Percentiles rank a stretch among this genome's conserved stretches.
These are phyloP conservation scores for Pharnaceum exiguum DNA, from an alignment of 148 eudicot species.

Conservation along the genomic window DNA sequence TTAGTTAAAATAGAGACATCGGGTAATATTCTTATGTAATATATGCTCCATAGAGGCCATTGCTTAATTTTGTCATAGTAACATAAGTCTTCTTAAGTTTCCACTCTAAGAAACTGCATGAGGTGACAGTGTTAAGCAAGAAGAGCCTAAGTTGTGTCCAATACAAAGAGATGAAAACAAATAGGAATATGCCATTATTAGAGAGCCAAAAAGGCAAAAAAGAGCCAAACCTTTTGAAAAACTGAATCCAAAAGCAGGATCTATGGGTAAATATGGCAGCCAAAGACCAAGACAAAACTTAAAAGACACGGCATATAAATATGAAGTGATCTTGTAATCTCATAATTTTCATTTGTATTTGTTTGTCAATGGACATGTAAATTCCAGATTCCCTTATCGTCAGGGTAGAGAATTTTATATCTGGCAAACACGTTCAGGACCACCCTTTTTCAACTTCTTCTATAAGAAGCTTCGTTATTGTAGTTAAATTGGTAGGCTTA, in stretches of 20 bases:
- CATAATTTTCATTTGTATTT: slow-evolving; percentile 3
- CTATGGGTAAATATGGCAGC: background rate
- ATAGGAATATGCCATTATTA: slow-evolving; percentile 19
- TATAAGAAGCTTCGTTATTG: too few relatives aligned
- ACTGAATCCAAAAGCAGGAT: slow-evolving; percentile 22
- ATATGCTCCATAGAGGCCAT: too few relatives aligned
- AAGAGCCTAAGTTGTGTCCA: background rate
- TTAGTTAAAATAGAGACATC: background rate
- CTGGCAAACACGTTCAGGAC: slow-evolving; percentile 5
- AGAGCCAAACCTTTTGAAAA: slow-evolving; percentile 22
- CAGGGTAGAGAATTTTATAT: slow-evolving; percentile 12
- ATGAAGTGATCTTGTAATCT: background rate
- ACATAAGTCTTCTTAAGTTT: slow-evolving; percentile 1
- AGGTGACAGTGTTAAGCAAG: slow-evolving; percentile 9
- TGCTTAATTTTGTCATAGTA: too few relatives aligned
- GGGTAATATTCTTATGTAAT: too few relatives aligned
- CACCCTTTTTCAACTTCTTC: slow-evolving; percentile 7
- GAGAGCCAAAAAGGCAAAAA: slow-evolving; percentile 17
- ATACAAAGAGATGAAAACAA: slow-evolving; percentile 13
- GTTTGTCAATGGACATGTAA: background rate
- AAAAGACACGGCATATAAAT: slow-evolving; percentile 16
- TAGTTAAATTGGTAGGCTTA: too few relatives aligned
- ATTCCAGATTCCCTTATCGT: slow-evolving; percentile 11
- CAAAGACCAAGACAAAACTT: slow-evolving; percentile 11
- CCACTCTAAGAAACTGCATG: background rate